Percentiles rank a stretch among this genome's conserved stretches.
phyloP scores from a whole-genome alignment of 768 basidiomycete genomes.

The Megacollybia marginata region DNA sequence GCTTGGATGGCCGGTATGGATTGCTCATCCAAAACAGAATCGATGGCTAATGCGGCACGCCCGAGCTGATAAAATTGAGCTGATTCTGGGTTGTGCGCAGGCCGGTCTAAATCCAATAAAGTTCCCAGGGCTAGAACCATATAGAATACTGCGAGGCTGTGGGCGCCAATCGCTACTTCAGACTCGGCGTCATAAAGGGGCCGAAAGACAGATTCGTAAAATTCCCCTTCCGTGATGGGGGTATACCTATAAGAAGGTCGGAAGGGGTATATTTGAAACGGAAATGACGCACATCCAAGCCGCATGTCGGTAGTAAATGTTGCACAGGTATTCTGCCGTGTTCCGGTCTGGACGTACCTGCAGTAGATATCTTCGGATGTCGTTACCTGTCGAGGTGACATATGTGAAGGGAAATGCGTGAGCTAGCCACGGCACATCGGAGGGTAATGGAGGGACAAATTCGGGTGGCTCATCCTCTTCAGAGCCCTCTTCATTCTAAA shows the following conservation, averaged over 20 bases:
- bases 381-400: slow-evolving; percentile 31
- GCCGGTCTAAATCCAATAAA: slow-evolving; percentile 51
- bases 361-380: slow-evolving; percentile 36
- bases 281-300: slow-evolving; percentile 57
- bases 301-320: slow-evolving; percentile 58
- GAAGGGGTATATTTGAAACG: slow-evolving; percentile 1
- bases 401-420: slow-evolving; percentile 53
- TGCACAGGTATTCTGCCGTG: slow-evolving; percentile 32
- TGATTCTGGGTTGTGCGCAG: slow-evolving; percentile 45
- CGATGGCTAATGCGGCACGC: slow-evolving; percentile 50
- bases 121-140: slow-evolving; percentile 60
- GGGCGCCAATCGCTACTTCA: slow-evolving; percentile 36
- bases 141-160: slow-evolving; percentile 52
- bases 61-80: slow-evolving; percentile 55
- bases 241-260: slow-evolving; percentile 42
- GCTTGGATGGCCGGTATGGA: slow-evolving; percentile 59
- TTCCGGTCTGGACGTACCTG: slow-evolving; percentile 35
- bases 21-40: slow-evolving; percentile 60
- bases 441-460: slow-evolving; percentile 34
- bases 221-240: slow-evolving; percentile 55
- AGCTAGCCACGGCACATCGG: slow-evolving; percentile 52
- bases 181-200: slow-evolving; percentile 46
- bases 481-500: slow-evolving; percentile 50
- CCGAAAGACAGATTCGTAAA: slow-evolving; percentile 41
- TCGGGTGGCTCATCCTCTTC: slow-evolving; percentile 38